Base-by-base conservation (phyloP, 73 alveolate species). In the Paramecium biaurelia region DNA sequence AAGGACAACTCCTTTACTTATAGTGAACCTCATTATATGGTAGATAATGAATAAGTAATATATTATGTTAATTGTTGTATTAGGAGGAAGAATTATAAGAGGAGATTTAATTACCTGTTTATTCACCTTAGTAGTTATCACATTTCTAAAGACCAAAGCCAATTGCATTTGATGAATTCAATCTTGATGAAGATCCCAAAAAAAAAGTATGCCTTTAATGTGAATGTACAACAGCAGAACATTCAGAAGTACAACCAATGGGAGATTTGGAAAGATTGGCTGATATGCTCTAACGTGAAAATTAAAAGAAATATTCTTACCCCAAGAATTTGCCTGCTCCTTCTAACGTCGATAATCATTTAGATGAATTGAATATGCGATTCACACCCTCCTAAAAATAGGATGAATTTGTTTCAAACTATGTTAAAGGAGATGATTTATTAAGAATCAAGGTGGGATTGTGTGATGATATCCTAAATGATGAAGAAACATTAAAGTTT, bases 261-360 rank as follows among this genome's bases (percentile, higher is more conserved):
- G 76, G 86, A 35, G 90, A 79, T 23, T 79, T 79, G 23, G 90
- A 79, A 67, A 79, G 32, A 23, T 63, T 79, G 8, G 90, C 90
- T 23, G 49, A 45, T 21, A 79, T 41, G 74, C 32, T 79, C 23
- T 24, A 47, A 43, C 28, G 42, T 20, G 90, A 79, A 45, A 79
- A 41, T 47, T 23, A 79, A 45, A 79, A 79, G 43, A 79, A 79
- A 42, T 79, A 30, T 45, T 43, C 90, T 28, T 79, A 79, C 90
- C 74, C 90, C 15, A 79, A 79, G 74, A 11, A 41, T 24, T 45
- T 79, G 24, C 90, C 90, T 47, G 35, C 74, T 38, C 90, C 90
- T 7, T 79, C 70, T 23, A 79, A 47, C 56, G 90, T 79, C 23
- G 90, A 79, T 14, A 42, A 23, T 41, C 90, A 79, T 79, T 8